Conservation (phyloP, 202 grass and related monocot species). For the Setaria italica region DNA sequence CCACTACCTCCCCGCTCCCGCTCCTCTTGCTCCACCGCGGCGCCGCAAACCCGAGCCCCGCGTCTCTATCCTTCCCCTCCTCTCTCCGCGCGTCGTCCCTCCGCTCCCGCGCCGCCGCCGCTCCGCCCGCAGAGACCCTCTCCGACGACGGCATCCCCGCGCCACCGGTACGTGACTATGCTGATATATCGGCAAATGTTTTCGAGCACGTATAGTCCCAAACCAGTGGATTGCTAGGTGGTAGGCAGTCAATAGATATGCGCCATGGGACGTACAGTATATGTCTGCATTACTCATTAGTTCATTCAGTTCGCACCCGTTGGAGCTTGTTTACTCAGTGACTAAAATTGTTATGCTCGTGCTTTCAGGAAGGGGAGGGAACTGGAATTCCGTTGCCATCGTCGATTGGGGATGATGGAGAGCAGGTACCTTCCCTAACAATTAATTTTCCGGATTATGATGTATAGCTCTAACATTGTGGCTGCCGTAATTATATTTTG, state of each 20-base stretch:
- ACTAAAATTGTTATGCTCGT: not conserved
- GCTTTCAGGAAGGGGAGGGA: slow-evolving; percentile 51
- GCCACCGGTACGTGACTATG: slow-evolving; percentile 43
- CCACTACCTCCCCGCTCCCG: slow-evolving; percentile 55
- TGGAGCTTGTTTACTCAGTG: not conserved
- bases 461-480: slow-evolving; percentile 10
- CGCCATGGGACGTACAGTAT: not conserved
- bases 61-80: slow-evolving; percentile 56
- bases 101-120: slow-evolving; percentile 46
- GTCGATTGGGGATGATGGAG: slow-evolving; percentile 59
- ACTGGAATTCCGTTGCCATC: slow-evolving; percentile 54
- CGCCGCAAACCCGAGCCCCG: slow-evolving; percentile 39
- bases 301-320: slow-evolving; percentile 9
- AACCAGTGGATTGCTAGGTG: not conserved
- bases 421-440: slow-evolving; percentile 54
- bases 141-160: slow-evolving; percentile 41
- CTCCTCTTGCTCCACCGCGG: slow-evolving; percentile 56
- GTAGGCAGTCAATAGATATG: not conserved
- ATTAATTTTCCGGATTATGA: slow-evolving; percentile 10
- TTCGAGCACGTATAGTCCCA: not conserved
- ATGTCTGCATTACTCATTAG: not conserved
- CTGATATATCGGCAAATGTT: not conserved
- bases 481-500: not conserved
- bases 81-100: slow-evolving; percentile 42
- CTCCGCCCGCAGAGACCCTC: slow-evolving; percentile 44